phyloP scores from a whole-genome alignment of 1,139 yeast genomes.

The Saccharomyces hybrid region DNA sequence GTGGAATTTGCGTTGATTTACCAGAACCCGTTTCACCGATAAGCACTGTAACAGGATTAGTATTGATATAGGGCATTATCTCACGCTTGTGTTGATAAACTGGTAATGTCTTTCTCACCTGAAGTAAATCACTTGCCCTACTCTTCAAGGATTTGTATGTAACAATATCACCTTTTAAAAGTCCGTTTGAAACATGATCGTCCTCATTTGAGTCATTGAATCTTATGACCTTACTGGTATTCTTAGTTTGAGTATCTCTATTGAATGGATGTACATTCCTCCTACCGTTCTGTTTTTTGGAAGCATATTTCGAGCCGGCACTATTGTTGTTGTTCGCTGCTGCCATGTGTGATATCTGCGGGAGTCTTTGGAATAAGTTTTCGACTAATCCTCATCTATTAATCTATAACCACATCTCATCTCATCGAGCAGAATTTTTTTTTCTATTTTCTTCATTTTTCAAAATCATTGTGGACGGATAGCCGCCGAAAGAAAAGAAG shows the following conservation, averaged over 20 bases:
- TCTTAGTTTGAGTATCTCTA: conserved; percentile 1
- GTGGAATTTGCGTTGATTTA: conserved; percentile 96
- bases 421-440: conserved; percentile 8
- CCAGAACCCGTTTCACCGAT: conserved; percentile 99
- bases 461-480: background rate
- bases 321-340: background rate
- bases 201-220: conserved; percentile 22
- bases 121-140: conserved; percentile 43
- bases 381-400: background rate
- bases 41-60: conserved; percentile 64
- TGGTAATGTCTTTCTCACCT: conserved; percentile 56
- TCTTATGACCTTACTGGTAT: conserved; percentile 8
- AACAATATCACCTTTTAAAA: conserved; percentile 9
- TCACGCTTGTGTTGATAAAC: conserved; percentile 65
- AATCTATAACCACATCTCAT: conserved; percentile 9
- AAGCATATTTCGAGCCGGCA: background rate
- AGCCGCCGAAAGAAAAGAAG: background rate
- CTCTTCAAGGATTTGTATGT: conserved; percentile 27
- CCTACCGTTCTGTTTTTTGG: conserved; percentile 3
- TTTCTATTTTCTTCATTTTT: background rate
- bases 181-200: conserved; percentile 12
- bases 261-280: conserved; percentile 11
- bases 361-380: conserved; percentile 1
- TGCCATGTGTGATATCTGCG: background rate
- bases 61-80: conserved; percentile 47